phyloP scores from a whole-genome alignment of 768 basidiomycete species.

The Termitomyces sp. region DNA sequence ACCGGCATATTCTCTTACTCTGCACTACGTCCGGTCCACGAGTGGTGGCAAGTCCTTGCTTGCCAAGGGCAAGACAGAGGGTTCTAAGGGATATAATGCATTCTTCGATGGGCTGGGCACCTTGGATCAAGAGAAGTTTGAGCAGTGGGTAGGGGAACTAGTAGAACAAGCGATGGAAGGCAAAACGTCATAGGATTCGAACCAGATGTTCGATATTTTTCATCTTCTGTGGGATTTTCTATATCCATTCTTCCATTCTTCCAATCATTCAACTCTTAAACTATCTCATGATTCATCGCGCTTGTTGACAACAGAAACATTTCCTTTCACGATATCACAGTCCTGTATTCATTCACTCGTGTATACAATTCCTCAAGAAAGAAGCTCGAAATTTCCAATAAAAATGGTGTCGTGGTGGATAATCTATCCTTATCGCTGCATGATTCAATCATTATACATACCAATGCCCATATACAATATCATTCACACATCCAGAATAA shows the following conservation, averaged over 20 bases:
- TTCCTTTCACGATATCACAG: neutral
- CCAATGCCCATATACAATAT: too few species aligned
- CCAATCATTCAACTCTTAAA: neutral
- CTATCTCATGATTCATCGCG: neutral
- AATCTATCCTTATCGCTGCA: neutral
- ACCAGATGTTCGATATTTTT: neutral
- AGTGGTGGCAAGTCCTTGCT: conserved; percentile 86
- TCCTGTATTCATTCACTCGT: neutral
- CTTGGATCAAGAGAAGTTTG: conserved; percentile 74
- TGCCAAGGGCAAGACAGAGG: conserved; percentile 59
- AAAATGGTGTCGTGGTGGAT: too few species aligned
- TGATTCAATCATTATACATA: too few species aligned
- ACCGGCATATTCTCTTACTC: conserved; percentile 64
- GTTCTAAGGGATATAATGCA: conserved; percentile 54
- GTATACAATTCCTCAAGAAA: neutral
- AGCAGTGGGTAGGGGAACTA: conserved; percentile 72
- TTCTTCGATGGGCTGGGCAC: conserved; percentile 83
- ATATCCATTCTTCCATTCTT: neutral
- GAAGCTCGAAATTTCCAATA: neutral
- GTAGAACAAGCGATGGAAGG: conserved; percentile 75
- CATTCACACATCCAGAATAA: too few species aligned
- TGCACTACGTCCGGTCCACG: conserved; percentile 75
- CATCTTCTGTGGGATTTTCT: neutral
- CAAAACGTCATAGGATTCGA: conserved; percentile 34
- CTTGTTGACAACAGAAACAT: neutral